Percentiles rank a stretch among this genome's conserved stretches.
These are phyloP conservation scores for Calycina herbarum DNA, from an alignment of 2,329 filamentous ascomycete genomes.

Conservation along the genomic window DNA sequence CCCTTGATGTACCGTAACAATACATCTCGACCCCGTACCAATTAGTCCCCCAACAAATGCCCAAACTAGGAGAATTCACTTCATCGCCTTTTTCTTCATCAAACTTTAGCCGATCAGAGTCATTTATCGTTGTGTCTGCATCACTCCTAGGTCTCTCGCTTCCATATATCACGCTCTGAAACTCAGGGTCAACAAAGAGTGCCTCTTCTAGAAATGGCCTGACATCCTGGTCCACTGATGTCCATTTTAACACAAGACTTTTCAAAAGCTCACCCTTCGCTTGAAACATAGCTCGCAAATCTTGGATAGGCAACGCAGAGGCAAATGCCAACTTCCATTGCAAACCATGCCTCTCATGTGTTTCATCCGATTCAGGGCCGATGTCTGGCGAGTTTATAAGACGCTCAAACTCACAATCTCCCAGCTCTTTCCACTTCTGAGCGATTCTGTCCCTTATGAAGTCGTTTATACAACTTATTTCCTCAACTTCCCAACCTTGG, in stretches of 20 bases:
- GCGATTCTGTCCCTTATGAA: constrained; percentile 11
- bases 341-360: neutral
- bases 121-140: neutral
- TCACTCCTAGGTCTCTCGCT: neutral
- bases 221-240: neutral
- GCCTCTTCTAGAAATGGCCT: neutral
- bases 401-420: constrained; percentile 7
- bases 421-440: constrained; percentile 14
- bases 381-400: neutral
- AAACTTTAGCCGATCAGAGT: neutral
- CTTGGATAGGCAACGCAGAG: constrained; percentile 6
- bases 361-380: neutral
- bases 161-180: neutral
- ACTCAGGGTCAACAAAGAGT: neutral
- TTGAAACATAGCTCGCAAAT: constrained; percentile 12
- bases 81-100: neutral
- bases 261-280: constrained; percentile 2
- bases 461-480: constrained; percentile 15
- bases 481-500: constrained; percentile 16
- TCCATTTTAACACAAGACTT: neutral
- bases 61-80: neutral
- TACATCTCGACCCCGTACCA: neutral
- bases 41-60: neutral
- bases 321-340: neutral
- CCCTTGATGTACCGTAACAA: neutral